Base-by-base conservation (phyloP, 2,329 filamentous ascomycete genomes). In the Xylariales sp. region DNA sequence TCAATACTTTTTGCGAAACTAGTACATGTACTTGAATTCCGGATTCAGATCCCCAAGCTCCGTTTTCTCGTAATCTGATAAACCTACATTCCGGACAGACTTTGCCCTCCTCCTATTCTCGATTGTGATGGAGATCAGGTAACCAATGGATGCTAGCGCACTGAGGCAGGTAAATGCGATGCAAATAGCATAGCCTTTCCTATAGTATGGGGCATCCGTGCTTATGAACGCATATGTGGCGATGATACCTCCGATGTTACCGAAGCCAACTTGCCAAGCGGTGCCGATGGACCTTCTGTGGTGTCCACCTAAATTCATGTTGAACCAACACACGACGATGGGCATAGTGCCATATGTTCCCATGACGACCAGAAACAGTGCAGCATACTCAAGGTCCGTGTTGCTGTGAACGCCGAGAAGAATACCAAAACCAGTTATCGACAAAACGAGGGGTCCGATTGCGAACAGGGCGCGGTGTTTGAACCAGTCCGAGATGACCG, bases 301-400 rank as follows among this genome's bases (percentile, higher is more conserved):
- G 57, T 89, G 86, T 0, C 84, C 85, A 2, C 79, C 79, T 1
- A 88, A 67, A 52, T 89, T 90, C 78, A 88, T 88, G 52, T 83
- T 84, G 61, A 84, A 89, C 85, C 86, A 90, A 60, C 84, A 89
- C 6, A 89, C 77, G 31, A 89, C 79, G 21, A 95, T 82, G 0
- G 91, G 89, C 84, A 95, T 90, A n/a, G 89, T 87, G 1, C 80
- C 82, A 64, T 94, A 96, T 0, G 78, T 76, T 37, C 88, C 88
- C 66, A 82, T 82, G 2, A 86, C 84, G 37, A 94, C 79, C 22
- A 96, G 69, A 69, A 94, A 95, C 0, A 96, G 73, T 0, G 84
- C 86, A 0, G 71, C 84, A 54, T 95, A 96, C 59, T 93, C 76
- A 5, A 87, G 64, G 10, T 73, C 48, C 1, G 66, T 69, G 58